phyloP scores from a whole-genome alignment of 805 yeast genomes.

The Candida boleticola region DNA sequence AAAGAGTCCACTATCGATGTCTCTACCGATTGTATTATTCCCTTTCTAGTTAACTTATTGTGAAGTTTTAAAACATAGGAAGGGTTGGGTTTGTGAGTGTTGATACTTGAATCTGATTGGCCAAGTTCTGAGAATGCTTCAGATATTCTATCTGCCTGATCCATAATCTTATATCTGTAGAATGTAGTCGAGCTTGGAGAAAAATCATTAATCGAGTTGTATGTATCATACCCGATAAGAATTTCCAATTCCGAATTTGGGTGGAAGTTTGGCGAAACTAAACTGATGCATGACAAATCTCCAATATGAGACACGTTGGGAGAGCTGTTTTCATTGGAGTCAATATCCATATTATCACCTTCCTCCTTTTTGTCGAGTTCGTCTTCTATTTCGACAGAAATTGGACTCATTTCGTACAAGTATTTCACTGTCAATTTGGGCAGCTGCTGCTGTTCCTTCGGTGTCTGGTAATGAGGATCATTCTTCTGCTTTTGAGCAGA shows the following conservation, averaged over 20 bases:
- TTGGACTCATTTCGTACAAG: slow-evolving; percentile 26
- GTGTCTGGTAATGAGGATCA: slow-evolving; percentile 51
- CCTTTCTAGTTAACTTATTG: slow-evolving; percentile 26
- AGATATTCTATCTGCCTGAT: slow-evolving; percentile 21
- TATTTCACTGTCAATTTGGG: slow-evolving; percentile 41
- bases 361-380: slow-evolving; percentile 10
- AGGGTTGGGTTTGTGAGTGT: slow-evolving; percentile 5
- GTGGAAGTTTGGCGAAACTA: slow-evolving; percentile 46
- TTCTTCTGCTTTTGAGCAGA: slow-evolving; percentile 46
- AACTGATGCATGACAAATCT: slow-evolving; percentile 30
- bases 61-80: slow-evolving; percentile 18
- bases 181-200: slow-evolving; percentile 16
- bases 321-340: slow-evolving; percentile 3
- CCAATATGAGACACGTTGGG: slow-evolving; percentile 7
- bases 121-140: slow-evolving; percentile 33
- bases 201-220: slow-evolving; percentile 4
- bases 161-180: slow-evolving; percentile 26
- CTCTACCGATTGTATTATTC: slow-evolving; percentile 26
- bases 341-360: slow-evolving; percentile 16
- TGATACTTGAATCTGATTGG: slow-evolving; percentile 12
- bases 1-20: slow-evolving; percentile 39
- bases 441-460: slow-evolving; percentile 38
- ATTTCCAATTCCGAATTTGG: slow-evolving; percentile 45
- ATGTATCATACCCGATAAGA: slow-evolving; percentile 36
- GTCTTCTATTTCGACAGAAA: slow-evolving; percentile 10